phyloP scores from a whole-genome alignment of 2,329 filamentous ascomycete species.

The Pseudocercospora cruenta region DNA sequence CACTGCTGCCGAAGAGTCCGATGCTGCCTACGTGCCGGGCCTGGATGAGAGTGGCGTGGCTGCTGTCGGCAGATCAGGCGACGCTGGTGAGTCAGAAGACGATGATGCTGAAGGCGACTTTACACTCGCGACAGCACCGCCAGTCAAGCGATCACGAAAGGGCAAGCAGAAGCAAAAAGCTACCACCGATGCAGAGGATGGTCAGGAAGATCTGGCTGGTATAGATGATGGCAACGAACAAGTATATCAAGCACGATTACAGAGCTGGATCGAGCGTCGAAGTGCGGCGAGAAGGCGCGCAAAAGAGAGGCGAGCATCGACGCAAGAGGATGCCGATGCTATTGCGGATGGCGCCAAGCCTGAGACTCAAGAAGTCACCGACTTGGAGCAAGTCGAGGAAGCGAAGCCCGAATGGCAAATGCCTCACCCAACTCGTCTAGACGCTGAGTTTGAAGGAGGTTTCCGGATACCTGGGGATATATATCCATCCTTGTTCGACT shows the following conservation, averaged over 20 bases:
- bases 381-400: conserved; percentile 39
- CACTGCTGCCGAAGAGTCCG: conserved; percentile 39
- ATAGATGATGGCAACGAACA: conserved; percentile 89
- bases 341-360: conserved; percentile 19
- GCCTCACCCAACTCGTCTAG: conserved; percentile 79
- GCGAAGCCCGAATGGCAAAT: conserved; percentile 73
- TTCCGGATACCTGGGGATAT: conserved; percentile 89
- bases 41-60: conserved; percentile 45
- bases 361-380: conserved; percentile 37
- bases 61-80: conserved; percentile 44
- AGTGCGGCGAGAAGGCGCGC: conserved; percentile 59
- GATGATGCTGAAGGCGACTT: conserved; percentile 45
- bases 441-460: conserved; percentile 73
- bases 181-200: conserved; percentile 33
- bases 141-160: conserved; percentile 43
- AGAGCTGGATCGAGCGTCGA: conserved; percentile 71
- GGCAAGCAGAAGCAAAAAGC: conserved; percentile 32
- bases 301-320: conserved; percentile 21
- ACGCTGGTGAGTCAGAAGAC: conserved; percentile 40
- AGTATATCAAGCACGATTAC: conserved; percentile 75
- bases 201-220: conserved; percentile 60
- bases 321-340: conserved; percentile 5
- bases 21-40: conserved; percentile 46
- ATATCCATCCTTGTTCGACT: conserved; percentile 88
- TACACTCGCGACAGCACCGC: conserved; percentile 41